phyloP scores from a whole-genome alignment of 768 basidiomycete genomes.

The Pulveroboletus frians region DNA sequence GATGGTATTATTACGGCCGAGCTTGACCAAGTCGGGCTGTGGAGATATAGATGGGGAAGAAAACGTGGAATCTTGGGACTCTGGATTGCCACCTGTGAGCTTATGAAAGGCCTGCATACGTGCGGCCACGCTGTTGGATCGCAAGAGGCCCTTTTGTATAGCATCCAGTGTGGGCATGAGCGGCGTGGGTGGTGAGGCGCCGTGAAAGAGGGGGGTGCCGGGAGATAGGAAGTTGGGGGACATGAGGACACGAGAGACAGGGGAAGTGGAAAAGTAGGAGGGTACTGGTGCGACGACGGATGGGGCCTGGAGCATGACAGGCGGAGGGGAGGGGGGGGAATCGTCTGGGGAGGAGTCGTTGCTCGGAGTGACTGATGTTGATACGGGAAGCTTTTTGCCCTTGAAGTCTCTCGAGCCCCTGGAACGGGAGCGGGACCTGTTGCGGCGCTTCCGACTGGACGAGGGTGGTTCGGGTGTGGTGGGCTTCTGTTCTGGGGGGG shows the following conservation, averaged over 20 bases:
- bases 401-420: constrained; percentile 70
- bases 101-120: constrained; percentile 78
- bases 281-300: constrained; percentile 49
- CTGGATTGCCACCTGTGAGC: constrained; percentile 65
- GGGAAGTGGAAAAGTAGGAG: constrained; percentile 46
- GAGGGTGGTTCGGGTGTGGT: constrained; percentile 41
- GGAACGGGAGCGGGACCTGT: constrained; percentile 60
- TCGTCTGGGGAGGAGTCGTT: constrained; percentile 72
- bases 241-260: constrained; percentile 35
- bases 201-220: constrained; percentile 57
- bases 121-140: constrained; percentile 87
- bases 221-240: constrained; percentile 49
- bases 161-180: constrained; percentile 73
- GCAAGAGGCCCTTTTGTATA: constrained; percentile 71
- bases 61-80: constrained; percentile 51
- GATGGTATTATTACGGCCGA: constrained; percentile 74
- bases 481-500: constrained; percentile 27
- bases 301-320: constrained; percentile 22
- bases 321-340: constrained; percentile 30
- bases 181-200: constrained; percentile 57
- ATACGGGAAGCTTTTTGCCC: constrained; percentile 47
- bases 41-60: constrained; percentile 47
- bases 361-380: constrained; percentile 41
- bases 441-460: constrained; percentile 55
- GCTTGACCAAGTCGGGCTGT: constrained; percentile 43